Evolutionary conservation across 805 yeast species (phyloP), one percentile per base, ranked within the genome.

Genomic region (Yarrowia sp.): DNA sequence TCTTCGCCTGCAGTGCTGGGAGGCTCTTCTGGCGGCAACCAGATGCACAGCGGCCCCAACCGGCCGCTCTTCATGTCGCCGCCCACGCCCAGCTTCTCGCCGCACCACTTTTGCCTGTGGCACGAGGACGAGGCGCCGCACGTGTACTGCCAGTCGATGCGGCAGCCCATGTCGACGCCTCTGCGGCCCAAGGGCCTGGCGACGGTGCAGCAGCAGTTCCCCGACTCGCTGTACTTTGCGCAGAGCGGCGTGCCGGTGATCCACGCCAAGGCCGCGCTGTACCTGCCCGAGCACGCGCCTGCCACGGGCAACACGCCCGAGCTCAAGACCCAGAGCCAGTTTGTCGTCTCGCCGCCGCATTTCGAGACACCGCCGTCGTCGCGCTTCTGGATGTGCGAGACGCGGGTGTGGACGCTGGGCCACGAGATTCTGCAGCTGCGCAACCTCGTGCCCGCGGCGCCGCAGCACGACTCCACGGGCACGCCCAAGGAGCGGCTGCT

Each of bases 121-220:
- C 69, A 67, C 64, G 69, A 62, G 9, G 65, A 42, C 36, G 64
- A 51, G 7, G 61, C 65, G 18, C 61, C 61, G 33, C 68, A 68
- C 59, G 65, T 69, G 31, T 70, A 68, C 67, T 68, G 74, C 12
- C 70, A 72, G 27, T 66, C 74, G 36, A 67, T 73, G 51, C 69
- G 76, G 4, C 72, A 75, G 10, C 70, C 71, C 62, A 69, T 71
- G 55, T 74, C 72, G 60, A 69, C 75, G 10, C 76, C 76, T 7
- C 49, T 68, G 36, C 66, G 38, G 68, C 70, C 22, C 65, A 70
- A 51, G 65, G 66, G n/a, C 60, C 68, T 49, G 66, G 66, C 27
- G 63, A 62, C 42, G 55, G 72, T 39, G 62, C 68, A 7, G 65
- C 65, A 25, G 66, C 71, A 22, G 72, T 71, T 67, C 66, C 71